These are phyloP conservation scores for Neospermospora avenae DNA, from an alignment of 2,329 filamentous ascomycete species.

Conservation along the genomic window DNA sequence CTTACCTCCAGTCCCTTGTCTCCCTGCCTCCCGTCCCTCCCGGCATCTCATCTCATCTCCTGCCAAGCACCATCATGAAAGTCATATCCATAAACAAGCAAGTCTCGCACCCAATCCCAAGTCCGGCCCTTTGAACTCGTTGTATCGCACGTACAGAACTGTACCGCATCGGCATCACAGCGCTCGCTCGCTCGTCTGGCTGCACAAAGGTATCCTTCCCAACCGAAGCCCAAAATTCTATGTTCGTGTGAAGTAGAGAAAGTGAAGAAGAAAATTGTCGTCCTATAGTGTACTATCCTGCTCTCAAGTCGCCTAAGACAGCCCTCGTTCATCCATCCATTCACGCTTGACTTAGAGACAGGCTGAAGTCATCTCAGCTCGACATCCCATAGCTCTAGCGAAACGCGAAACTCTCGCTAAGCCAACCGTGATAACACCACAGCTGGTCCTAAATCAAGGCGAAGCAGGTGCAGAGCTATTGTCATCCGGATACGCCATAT, in stretches of 20 bases:
- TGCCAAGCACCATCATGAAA: not conserved
- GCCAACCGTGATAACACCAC: no score
- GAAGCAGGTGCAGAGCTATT: constrained; percentile 1
- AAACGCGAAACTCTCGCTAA: not conserved
- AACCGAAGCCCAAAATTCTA: not conserved
- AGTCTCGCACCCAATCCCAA: not conserved
- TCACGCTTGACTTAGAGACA: no score
- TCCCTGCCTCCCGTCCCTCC: not conserved
- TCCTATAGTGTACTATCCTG: not conserved
- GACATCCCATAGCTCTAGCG: not conserved
- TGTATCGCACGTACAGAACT: no score
- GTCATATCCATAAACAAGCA: not conserved
- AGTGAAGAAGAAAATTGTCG: not conserved
- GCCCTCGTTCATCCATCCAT: not conserved
- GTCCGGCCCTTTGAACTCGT: not conserved
- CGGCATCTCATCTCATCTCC: not conserved
- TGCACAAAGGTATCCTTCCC: not conserved
- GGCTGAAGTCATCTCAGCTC: no score
- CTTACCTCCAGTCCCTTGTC: not conserved
- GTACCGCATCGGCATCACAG: no score
- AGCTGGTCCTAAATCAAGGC: not conserved
- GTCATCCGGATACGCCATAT: constrained; percentile 29
- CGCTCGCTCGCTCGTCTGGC: not conserved
- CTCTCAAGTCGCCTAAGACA: not conserved
- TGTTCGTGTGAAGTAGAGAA: not conserved